Evolutionary conservation across 192 early-diverging fungal genomes (phyloP), one percentile per base, ranked within the genome.

Genomic region (Backusella mclennaniae): DNA sequence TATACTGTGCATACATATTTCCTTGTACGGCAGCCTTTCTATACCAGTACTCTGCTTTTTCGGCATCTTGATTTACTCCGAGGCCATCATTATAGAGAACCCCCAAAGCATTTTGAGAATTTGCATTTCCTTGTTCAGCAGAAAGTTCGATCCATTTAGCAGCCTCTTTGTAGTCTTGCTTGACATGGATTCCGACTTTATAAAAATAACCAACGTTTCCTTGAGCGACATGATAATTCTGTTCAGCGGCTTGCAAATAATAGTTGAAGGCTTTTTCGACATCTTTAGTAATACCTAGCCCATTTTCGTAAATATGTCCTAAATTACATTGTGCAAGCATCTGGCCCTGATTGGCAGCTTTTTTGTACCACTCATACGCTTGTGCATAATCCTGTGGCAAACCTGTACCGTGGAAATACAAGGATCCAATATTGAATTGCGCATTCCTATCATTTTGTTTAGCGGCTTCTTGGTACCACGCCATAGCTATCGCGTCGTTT

Each of bases 181-280:
- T 41, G 36, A 90, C 90, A 23, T 95, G 95, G 74, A 97, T 96
- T 21, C 97, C 98, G 33, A 95, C 90, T 89, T 89, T 88, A 78
- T 94, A 91, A 95, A 99, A 97, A 35, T 86, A 75, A 0, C 96
- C 98, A n/a, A 95, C 68, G 77, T 91, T 89, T 4, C 92, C 91
- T 9, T 94, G 92, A 0, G 96, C 93, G 4, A 93, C 77, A 29
- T 91, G 87, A 76, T 93, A 91, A 6, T 91, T 92, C 49, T 84
- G 84, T 42, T 83, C 77, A 4, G 93, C 93, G 17, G 86, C 81
- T 53, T 75, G 75, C 36, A 82, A 76, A 77, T 87, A 95, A 91
- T 91, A 93, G 71, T 84, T 77, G 74, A 95, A 86, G 9, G 93
- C 93, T 63, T 85, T 80, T 44, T 82, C 78, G 67, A 86, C 82